A percentile compares a stretch with the other conserved stretches of the same genome.
Conservation (phyloP, 345 rosid genomes). For the Cochlearia excelsa region DNA sequence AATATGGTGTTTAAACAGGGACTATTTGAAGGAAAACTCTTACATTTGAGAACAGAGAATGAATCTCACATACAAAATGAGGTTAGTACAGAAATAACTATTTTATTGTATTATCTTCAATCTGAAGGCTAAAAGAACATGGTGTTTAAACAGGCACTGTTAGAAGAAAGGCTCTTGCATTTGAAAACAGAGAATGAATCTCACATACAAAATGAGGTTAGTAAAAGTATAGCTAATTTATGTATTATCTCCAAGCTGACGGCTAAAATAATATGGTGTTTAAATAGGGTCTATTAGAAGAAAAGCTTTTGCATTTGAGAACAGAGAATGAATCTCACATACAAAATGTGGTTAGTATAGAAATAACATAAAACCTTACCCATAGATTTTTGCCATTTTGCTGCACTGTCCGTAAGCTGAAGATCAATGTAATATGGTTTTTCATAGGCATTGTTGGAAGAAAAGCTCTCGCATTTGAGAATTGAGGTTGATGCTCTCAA, state of each 20-base stretch:
- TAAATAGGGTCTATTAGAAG: conserved; percentile 28
- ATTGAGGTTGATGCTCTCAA: conserved; percentile 33
- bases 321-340: conserved; percentile 31
- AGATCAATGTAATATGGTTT: conserved; percentile 1
- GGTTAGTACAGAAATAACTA: conserved; percentile 21
- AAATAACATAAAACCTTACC: not conserved
- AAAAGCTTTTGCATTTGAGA: conserved; percentile 23
- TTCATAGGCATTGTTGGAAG: conserved; percentile 45
- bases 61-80: conserved; percentile 28
- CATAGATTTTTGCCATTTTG: not conserved
- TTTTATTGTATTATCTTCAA: conserved; percentile 5
- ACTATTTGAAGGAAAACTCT: conserved; percentile 27
- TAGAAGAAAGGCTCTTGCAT: conserved; percentile 44
- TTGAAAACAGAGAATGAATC: conserved; percentile 36
- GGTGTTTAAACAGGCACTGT: conserved; percentile 35
- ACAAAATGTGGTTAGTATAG: conserved; percentile 27
- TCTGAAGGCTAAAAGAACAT: conserved; percentile 11
- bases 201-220: conserved; percentile 40
- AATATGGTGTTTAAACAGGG: conserved; percentile 21
- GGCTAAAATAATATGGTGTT: conserved; percentile 14
- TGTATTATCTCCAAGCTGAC: not conserved
- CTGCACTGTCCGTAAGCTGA: conserved; percentile 17
- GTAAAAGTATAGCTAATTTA: not conserved
- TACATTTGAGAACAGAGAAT: conserved; percentile 26
- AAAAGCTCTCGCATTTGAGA: conserved; percentile 37